Evolutionary conservation across 768 basidiomycete species (phyloP), one percentile per base, ranked within the genome.

Genomic region (Hericium alpestre): DNA sequence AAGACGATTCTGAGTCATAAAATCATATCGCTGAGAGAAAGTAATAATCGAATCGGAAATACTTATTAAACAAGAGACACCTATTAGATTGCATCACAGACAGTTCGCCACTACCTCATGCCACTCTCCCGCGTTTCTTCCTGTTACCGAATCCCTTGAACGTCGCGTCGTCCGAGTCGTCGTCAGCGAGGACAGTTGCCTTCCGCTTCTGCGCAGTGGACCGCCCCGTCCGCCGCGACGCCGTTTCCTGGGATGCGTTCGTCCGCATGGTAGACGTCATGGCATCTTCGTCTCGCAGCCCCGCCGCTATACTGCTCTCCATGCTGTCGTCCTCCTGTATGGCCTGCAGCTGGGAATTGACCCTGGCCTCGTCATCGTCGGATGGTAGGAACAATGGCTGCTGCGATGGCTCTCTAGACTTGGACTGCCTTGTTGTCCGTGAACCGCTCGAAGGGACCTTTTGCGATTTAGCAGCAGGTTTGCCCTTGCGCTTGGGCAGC

Each of bases 111-210:
- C 32, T 32, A 32, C 32, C 50, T 40, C 39, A 38, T 4, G 38
- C n/a, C 16, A 53, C 23, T 25, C 49, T 51, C 46, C 58, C 48
- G n/a, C 61, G 51, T 39, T 51, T 53, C 27, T 66, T 65, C 67
- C 72, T 66, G 65, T 72, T 52, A 63, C 72, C 68, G 61, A 83
- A 85, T 15, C 84, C 83, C 61, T 77, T 79, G 70, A 86, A 87
- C 23, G 81, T 78, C 16, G 75, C 78, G 5, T 86, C 82, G 62
- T 86, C 86, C 10, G 82, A 84, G 65, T 84, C 84, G 63, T 84
- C 83, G 54, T 81, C 81, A 6, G 72, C 71, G 40, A 81, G 69
- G 10, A 63, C 61, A 13, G 65, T 53, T 18, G 50, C 43, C 32
- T 53, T 55, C 4, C 51, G 62, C 56, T 55, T 55, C 53, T 53